Evolutionary conservation across 257 asterid species (phyloP), one percentile per base, ranked within the genome.

Genomic region (Ilex asprella): DNA sequence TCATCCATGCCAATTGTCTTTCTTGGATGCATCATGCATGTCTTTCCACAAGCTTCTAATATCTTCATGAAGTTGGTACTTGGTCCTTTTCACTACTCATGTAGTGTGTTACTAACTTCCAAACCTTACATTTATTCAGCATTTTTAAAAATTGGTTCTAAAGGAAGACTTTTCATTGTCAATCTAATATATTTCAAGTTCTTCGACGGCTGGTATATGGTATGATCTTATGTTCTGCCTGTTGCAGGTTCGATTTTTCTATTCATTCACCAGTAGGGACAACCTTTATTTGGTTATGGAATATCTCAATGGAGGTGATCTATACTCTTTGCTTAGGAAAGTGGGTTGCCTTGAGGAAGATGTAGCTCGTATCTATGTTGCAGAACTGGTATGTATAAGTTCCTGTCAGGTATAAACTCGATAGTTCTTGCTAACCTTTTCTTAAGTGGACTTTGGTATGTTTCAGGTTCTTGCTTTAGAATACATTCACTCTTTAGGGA

Each of bases 211-310:
- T 56, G 27, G 47, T 59, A 55, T 59, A 59, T 55, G 62, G 53
- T 61, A 55, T 66, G 59, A 62, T 41, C 39, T 58, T 44, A 58
- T 61, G 47, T 62, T 63, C 72, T 31, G 78, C 43, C 55, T 69
- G 53, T 67, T 70, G 64, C 88, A 91, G 98, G 97, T 91, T 69
- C 93, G 94, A 10, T 91, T 91, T 64, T 91, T 88, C 76, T 91
- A 91, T 81, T 91, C 98, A 54, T 91, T 91, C 74, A 91, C 95
- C 69, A 88, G 97, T 75, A 82, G 64, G 66, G 98, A 84, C 67
- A 82, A 89, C 76, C 93, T 91, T 61, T 91, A 91, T 78, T 79
- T 91, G 86, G 98, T 91, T 64, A 91, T 91, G 98, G 98, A 91
- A 70, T 91, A 88, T 82, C 92, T 91, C 73, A 91, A 83, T 53